A percentile compares a stretch with the other conserved stretches of the same genome.
Evolutionary conservation across 768 basidiomycete species (phyloP).

Genomic region (Hemileccinum impolitum): DNA sequence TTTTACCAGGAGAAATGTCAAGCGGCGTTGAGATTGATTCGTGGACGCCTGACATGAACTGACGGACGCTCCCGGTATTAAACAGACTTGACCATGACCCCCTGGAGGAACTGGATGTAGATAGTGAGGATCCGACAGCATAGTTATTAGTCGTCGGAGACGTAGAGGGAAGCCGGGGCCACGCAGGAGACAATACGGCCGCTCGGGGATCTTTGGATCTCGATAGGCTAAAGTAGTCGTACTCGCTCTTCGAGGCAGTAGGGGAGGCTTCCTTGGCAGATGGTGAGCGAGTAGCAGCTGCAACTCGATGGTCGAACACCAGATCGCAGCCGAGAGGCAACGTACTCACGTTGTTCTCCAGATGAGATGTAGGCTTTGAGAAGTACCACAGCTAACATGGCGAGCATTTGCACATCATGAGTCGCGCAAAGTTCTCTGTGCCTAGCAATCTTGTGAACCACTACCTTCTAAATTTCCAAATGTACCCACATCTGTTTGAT

Average conservation of each 20-base stretch:
- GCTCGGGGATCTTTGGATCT: conserved; percentile 36
- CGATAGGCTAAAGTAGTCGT: conserved; percentile 59
- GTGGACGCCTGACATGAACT: conserved; percentile 62
- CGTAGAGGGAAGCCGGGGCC: conserved; percentile 46
- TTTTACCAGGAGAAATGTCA: conserved; percentile 21
- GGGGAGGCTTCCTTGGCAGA: conserved; percentile 18
- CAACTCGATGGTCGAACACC: not conserved
- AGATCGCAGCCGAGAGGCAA: not conserved
- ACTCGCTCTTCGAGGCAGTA: conserved; percentile 25
- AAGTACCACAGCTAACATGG: conserved; percentile 69
- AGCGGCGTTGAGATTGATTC: conserved; percentile 45
- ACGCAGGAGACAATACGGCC: conserved; percentile 45
- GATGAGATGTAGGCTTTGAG: conserved; percentile 41
- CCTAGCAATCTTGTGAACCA: conserved; percentile 27
- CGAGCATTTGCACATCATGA: conserved; percentile 79
- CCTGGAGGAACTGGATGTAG: conserved; percentile 60
- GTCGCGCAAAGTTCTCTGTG: conserved; percentile 40
- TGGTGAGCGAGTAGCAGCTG: conserved; percentile 10
- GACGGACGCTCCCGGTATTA: conserved; percentile 60
- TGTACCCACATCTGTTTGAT: conserved; percentile 48
- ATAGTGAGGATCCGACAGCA: conserved; percentile 37
- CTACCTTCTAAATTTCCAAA: not conserved
- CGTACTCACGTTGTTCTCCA: conserved; percentile 14
- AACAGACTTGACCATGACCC: conserved; percentile 83
- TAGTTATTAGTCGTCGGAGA: conserved; percentile 41